These are phyloP conservation scores for Wallacemonas sp. DNA, from an alignment of 208 protist species.

Conservation along the genomic window DNA sequence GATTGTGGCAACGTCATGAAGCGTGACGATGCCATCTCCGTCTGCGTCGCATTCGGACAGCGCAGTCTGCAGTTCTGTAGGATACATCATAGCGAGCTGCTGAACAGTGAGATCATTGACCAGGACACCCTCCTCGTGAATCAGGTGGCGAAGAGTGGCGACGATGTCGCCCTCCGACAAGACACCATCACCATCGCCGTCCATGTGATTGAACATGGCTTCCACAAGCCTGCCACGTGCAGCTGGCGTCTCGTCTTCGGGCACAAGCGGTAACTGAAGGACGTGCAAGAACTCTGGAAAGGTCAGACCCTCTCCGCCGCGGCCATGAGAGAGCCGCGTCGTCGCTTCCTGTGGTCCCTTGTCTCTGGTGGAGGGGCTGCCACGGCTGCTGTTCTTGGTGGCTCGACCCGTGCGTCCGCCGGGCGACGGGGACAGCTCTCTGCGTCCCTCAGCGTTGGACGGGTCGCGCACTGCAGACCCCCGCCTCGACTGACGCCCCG, in stretches of 20 bases:
- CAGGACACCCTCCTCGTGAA: slow-evolving; percentile 30
- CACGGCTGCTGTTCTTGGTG: background rate
- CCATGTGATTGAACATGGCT: slow-evolving; percentile 13
- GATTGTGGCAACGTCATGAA: slow-evolving; percentile 41
- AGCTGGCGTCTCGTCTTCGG: slow-evolving; percentile 12
- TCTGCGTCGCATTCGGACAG: slow-evolving; percentile 67
- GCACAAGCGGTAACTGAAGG: slow-evolving; percentile 24
- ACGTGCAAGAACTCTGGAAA: slow-evolving; percentile 72
- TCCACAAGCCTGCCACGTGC: background rate
- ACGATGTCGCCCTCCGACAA: slow-evolving; percentile 50
- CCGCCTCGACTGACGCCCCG: background rate
- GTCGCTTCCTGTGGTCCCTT: no score
- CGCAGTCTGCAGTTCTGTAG: slow-evolving; percentile 37
- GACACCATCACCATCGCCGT: slow-evolving; percentile 56
- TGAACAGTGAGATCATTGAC: slow-evolving; percentile 38
- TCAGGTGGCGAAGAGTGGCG: slow-evolving; percentile 20
- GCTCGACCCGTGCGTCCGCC: background rate
- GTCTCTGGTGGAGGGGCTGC: background rate
- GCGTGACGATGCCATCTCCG: slow-evolving; percentile 57
- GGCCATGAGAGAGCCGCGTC: no score
- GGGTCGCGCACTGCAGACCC: background rate
- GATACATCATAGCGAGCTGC: slow-evolving; percentile 50
- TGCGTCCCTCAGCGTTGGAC: slow-evolving; percentile 1
- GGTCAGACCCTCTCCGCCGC: slow-evolving; percentile 23
- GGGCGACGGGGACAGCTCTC: background rate